Evolutionary conservation across 148 eudicot genomes (phyloP).

Genomic region (Limonium bicolor): DNA sequence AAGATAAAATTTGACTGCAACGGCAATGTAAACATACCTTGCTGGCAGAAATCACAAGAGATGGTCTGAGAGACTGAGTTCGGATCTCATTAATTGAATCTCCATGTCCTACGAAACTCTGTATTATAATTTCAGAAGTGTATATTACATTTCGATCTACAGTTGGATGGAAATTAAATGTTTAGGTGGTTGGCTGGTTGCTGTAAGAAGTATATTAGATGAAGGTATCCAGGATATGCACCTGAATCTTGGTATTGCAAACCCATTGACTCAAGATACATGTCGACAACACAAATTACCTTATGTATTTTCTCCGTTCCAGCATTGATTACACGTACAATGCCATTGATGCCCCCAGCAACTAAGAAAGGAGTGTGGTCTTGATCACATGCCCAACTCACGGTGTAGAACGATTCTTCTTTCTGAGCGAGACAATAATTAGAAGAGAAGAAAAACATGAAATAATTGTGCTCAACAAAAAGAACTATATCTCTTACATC

Average conservation of each 20-base stretch:
- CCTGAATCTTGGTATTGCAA: no score
- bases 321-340: constrained; percentile 84
- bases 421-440: constrained; percentile 39
- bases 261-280: no score
- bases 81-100: constrained; percentile 90
- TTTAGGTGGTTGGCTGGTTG: no score
- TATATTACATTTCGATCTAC: no score
- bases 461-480: background rate
- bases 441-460: background rate
- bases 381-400: constrained; percentile 82
- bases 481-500: constrained; percentile 45
- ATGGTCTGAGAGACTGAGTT: constrained; percentile 74
- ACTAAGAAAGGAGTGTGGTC: constrained; percentile 79
- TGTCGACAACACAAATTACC: constrained; percentile 19
- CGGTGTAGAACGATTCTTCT: constrained; percentile 95
- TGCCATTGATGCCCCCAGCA: constrained; percentile 91
- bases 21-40: no score
- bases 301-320: constrained; percentile 82
- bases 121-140: no score
- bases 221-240: no score
- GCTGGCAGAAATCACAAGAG: constrained; percentile 94
- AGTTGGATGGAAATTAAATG: no score
- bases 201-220: no score
- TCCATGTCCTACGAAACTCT: constrained; percentile 98
- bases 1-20: background rate